phyloP scores from a whole-genome alignment of 23 red algal genomes.

The Gracilaria vermiculophylla region DNA sequence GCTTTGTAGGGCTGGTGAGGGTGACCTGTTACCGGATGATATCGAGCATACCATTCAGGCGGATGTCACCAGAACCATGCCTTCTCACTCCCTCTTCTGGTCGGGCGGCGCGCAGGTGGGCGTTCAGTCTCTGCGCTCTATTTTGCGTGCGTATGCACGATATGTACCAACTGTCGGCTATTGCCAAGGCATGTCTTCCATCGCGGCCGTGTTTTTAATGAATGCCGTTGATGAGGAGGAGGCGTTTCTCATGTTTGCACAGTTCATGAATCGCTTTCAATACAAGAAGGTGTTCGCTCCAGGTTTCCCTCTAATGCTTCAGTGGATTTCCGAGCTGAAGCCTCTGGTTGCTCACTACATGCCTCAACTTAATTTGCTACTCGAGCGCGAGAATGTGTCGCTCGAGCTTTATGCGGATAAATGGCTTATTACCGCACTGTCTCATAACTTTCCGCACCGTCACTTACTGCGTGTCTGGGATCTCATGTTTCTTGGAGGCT shows the following conservation, averaged over 20 bases:
- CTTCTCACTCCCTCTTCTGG: constrained; percentile 88
- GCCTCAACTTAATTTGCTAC: constrained; percentile 56
- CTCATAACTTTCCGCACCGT: constrained; percentile 91
- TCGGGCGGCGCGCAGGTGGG: constrained; percentile 84
- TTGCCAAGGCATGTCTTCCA: constrained; percentile 96
- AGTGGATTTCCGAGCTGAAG: constrained; percentile 79
- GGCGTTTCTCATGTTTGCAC: constrained; percentile 86
- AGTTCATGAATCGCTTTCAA: constrained; percentile 89
- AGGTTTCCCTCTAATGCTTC: constrained; percentile 81
- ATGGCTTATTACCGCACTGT: constrained; percentile 87
- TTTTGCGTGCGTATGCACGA: constrained; percentile 87
- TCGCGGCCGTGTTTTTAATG: constrained; percentile 83
- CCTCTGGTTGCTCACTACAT: constrained; percentile 72
- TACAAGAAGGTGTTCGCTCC: constrained; percentile 85
- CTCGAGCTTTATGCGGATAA: constrained; percentile 83
- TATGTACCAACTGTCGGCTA: constrained; percentile 90
- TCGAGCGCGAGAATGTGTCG: constrained; percentile 69
- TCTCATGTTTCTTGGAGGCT: constrained; percentile 78
- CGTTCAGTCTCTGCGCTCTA: constrained; percentile 75
- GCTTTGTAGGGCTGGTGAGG: constrained; percentile 33
- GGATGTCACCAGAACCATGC: constrained; percentile 90
- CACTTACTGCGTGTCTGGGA: constrained; percentile 89
- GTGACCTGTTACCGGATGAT: constrained; percentile 62
- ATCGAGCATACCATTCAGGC: constrained; percentile 84
- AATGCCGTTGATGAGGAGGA: constrained; percentile 81